Base-by-base conservation (phyloP, 2,329 filamentous ascomycete genomes). In the Sporothrix pallida region DNA sequence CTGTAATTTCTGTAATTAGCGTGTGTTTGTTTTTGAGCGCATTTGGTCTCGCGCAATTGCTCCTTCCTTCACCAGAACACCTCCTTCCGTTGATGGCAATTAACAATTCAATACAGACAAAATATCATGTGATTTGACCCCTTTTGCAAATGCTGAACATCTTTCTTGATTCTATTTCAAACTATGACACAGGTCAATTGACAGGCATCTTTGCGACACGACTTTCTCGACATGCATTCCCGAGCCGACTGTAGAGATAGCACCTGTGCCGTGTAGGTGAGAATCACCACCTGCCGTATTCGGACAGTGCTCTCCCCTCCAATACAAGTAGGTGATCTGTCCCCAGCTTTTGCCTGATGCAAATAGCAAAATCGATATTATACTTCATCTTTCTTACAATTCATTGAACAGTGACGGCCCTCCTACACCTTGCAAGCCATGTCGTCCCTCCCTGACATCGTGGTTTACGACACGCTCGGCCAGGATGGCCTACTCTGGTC, bases 381-480 rank as follows among this genome's bases (percentile, higher is more conserved):
- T 26, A 26, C 23, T 2, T 46, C 6, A 15, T 65, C 9, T n/a
- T 26, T 15, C 60, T 23, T n/a, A 65, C 37, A 10, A 15, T 10
- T 23, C 15, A 7, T 4, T 20, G 1, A n/a, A 23, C 42, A 65
- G 60, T 20, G 12, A 17, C 23, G 17, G 17, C 7, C 60, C 7
- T 23, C 9, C 31, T 62, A 1, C 1, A 2, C 46, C 13, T 42
- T 7, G 20, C 2, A 20, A 44, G n/a, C 15, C 44, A 67, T 67
- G 63, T 7, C 63, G 3, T 67, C 63, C 20, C 20, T 50, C 10
- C 63, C 63, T 3, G 46, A 67, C 44, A 50, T 67, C 12, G 63
- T 67, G 42, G 63, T 50, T 2, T 67, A 67, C 20, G 63, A 67
- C 46, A 67, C 63, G 7, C 20, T 44, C 8, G 63, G 63, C 63